A percentile compares a stretch with the other conserved stretches of the same genome.
Conservation (phyloP, 2,329 filamentous ascomycete species). For the Xylaria arbuscula region DNA sequence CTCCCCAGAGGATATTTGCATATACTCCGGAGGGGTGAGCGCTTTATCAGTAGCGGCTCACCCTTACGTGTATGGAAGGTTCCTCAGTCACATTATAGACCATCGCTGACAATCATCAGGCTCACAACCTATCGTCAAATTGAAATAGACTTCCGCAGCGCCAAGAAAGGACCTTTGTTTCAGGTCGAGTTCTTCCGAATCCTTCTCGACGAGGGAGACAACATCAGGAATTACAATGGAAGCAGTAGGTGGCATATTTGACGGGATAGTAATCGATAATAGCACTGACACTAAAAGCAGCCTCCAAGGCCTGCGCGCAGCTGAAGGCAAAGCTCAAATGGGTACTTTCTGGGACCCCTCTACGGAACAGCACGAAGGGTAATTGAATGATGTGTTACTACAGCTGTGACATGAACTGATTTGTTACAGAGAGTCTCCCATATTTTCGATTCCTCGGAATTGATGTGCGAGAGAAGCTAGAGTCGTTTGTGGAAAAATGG, state of each 20-base stretch:
- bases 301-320: constrained; percentile 32
- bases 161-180: constrained; percentile 11
- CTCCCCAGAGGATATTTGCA: not conserved
- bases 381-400: not conserved
- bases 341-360: constrained; percentile 36
- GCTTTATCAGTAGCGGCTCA: not conserved
- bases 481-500: constrained; percentile 19
- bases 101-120: constrained; percentile 15
- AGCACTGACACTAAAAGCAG: constrained; percentile 18
- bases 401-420: constrained; percentile 6
- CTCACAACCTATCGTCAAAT: constrained; percentile 33
- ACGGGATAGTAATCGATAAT: not conserved
- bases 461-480: not conserved
- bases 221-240: constrained; percentile 30
- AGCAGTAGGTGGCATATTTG: constrained; percentile 20
- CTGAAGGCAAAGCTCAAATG: constrained; percentile 29
- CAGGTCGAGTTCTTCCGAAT: constrained; percentile 34
- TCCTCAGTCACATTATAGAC: not conserved
- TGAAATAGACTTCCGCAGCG: constrained; percentile 8
- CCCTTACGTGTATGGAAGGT: constrained; percentile 25
- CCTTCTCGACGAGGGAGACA: constrained; percentile 38
- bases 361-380: constrained; percentile 29
- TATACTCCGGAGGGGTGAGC: not conserved
- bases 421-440: constrained; percentile 27
- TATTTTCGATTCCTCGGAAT: constrained; percentile 37